Evolutionary conservation across 805 yeast genomes (phyloP).

Genomic region (Suhomyces sp.): DNA sequence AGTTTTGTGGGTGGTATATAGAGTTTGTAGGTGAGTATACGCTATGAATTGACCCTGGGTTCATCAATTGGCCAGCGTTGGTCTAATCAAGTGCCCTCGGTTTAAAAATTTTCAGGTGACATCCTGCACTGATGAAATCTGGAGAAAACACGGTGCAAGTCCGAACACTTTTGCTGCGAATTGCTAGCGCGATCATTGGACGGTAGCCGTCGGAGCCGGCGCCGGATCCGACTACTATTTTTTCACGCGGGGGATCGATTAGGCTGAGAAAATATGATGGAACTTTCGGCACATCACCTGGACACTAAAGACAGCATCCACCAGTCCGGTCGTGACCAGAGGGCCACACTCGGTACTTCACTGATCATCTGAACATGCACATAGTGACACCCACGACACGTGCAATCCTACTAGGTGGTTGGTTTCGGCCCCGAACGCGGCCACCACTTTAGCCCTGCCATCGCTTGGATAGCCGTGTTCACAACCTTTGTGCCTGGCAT

Average conservation of each 20-base stretch:
- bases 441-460: neutral
- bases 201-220: slow-evolving; percentile 20
- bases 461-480: neutral
- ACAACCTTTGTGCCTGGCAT: neutral
- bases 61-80: too few relatives aligned
- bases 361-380: too few relatives aligned
- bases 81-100: neutral
- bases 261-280: neutral
- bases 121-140: slow-evolving; percentile 6
- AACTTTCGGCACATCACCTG: too few relatives aligned
- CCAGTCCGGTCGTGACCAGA: too few relatives aligned
- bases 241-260: neutral
- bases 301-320: too few relatives aligned
- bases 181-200: slow-evolving; percentile 17
- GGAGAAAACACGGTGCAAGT: slow-evolving; percentile 12
- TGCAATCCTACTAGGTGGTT: neutral
- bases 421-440: neutral
- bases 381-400: neutral
- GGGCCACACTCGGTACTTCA: too few relatives aligned
- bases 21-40: neutral
- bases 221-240: slow-evolving; percentile 4
- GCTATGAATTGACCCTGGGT: too few relatives aligned
- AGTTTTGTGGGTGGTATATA: too few relatives aligned
- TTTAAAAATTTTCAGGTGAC: neutral
- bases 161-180: slow-evolving; percentile 17